Evolutionary conservation across 768 basidiomycete species (phyloP).

Genomic region (Boletus subcaerulescens): DNA sequence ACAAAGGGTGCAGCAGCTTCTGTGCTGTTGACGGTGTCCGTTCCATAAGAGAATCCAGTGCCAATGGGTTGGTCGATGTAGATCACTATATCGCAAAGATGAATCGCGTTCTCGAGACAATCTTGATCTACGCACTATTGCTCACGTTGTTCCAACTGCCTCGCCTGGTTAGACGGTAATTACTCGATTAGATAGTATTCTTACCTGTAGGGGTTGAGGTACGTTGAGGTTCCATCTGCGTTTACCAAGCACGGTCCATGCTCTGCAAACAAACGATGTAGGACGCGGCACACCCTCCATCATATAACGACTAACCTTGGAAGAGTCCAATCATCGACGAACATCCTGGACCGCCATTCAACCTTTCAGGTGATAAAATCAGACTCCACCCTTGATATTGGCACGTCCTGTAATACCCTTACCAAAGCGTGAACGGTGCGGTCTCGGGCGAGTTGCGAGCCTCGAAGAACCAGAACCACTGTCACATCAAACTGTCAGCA

Average conservation of each 20-base stretch:
- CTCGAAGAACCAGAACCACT: slow-evolving; percentile 81
- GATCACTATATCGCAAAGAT: slow-evolving; percentile 44
- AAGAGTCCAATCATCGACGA: slow-evolving; percentile 66
- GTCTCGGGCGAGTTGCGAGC: slow-evolving; percentile 55
- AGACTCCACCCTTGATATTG: background rate
- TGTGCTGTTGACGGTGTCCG: slow-evolving; percentile 49
- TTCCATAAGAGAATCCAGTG: slow-evolving; percentile 61
- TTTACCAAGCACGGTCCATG: slow-evolving; percentile 64
- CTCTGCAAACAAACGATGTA: slow-evolving; percentile 34
- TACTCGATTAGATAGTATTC: background rate
- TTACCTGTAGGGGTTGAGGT: slow-evolving; percentile 59
- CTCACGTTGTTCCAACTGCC: slow-evolving; percentile 64
- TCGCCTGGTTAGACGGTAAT: background rate
- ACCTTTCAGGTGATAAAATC: slow-evolving; percentile 30
- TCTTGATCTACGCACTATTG: slow-evolving; percentile 47
- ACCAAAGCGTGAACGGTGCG: slow-evolving; percentile 68
- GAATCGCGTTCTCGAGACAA: background rate
- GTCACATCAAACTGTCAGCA: slow-evolving; percentile 2
- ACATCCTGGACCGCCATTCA: slow-evolving; percentile 62
- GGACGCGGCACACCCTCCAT: background rate
- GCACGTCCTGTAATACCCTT: background rate
- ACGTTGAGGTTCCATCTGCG: slow-evolving; percentile 48
- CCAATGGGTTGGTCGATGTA: slow-evolving; percentile 72
- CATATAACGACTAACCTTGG: slow-evolving; percentile 40
- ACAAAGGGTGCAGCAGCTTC: slow-evolving; percentile 53